Base-by-base conservation (phyloP, 768 basidiomycete genomes). In the Mycena pura region DNA sequence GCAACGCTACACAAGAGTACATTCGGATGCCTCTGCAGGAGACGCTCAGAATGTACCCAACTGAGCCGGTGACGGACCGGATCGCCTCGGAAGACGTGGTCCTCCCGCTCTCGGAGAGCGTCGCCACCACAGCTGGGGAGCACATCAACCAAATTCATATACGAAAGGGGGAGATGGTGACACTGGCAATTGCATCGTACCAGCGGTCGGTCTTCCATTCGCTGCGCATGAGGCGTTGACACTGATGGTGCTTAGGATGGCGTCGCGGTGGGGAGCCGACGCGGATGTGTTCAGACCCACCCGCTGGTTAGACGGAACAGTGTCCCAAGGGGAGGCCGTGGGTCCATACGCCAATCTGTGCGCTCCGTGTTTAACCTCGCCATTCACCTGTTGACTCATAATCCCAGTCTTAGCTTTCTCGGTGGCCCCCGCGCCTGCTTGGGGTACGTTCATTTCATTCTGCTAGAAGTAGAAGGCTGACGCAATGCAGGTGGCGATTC, bases 301-400 rank as follows among this genome's bases (percentile, higher is more conserved):
- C 15, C 38, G 62, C 3, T 58, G 62, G 57, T 15, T 54, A 8
- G 43, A 46, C 5, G 54, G 29, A 19, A 21, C 5, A 1, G 17
- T 22, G 8, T 38, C 10, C 17, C 4, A 38, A 32, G 41, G 40
- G 4, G 41, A 46, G 11, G 40, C 48, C 3, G 2, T 59, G 2
- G 57, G 62, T 2, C 62, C 62, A 2, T 63, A 63, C 36, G 62
- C 62, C n/a, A 63, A 63, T 36, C 50, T 63, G 62, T 63, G n/a
- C 3, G 19, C 25, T 39, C 14, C 11, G 13, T 53, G 15, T 19
- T 8, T 22, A 6, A 21, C 24, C 24, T 19, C n/a, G 15, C 22
- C n/a, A 21, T 5, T 32, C 9, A 4, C 6, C 9, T 36, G 25
- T 3, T 21, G 8, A 10, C 38, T 51, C 36, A 28, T 21, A 11